Evolutionary conservation across 2,329 filamentous ascomycete species (phyloP).

Genomic region (Paracoccidioides lutzii): DNA sequence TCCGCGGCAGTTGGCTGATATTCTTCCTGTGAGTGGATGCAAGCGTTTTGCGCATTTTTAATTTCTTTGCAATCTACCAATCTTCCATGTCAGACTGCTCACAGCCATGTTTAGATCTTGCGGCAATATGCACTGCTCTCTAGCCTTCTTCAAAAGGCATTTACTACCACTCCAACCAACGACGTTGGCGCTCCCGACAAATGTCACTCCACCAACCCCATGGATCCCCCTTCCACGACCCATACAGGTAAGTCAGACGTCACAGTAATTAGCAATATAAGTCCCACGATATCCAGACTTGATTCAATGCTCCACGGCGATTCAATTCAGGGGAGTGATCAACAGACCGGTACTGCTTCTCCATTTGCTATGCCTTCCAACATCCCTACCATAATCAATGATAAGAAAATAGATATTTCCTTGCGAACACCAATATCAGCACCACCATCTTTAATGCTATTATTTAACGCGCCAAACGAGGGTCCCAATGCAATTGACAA

Average conservation of each 20-base stretch:
- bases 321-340: background rate
- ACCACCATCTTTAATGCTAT: slow-evolving; percentile 8
- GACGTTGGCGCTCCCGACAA: slow-evolving; percentile 7
- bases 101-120: slow-evolving; percentile 20
- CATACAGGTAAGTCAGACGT: slow-evolving; percentile 4
- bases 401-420: slow-evolving; percentile 5
- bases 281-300: slow-evolving; percentile 39
- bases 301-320: slow-evolving; percentile 35
- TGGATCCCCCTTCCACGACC: background rate
- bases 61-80: background rate
- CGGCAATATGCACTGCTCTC: slow-evolving; percentile 34
- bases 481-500: slow-evolving; percentile 6
- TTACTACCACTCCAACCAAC: slow-evolving; percentile 14
- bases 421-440: slow-evolving; percentile 8
- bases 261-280: slow-evolving; percentile 27
- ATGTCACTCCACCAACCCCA: slow-evolving; percentile 5
- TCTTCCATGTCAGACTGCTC: background rate
- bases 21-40: slow-evolving; percentile 26
- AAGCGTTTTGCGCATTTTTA: background rate
- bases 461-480: slow-evolving; percentile 6
- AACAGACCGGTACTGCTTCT: background rate
- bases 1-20: slow-evolving; percentile 32
- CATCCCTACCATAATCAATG: background rate
- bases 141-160: slow-evolving; percentile 27
- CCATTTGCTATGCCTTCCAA: background rate